Evolutionary conservation across 2,329 filamentous ascomycete genomes (phyloP), one percentile per base, ranked within the genome.

Genomic region (Alternaria triticina): DNA sequence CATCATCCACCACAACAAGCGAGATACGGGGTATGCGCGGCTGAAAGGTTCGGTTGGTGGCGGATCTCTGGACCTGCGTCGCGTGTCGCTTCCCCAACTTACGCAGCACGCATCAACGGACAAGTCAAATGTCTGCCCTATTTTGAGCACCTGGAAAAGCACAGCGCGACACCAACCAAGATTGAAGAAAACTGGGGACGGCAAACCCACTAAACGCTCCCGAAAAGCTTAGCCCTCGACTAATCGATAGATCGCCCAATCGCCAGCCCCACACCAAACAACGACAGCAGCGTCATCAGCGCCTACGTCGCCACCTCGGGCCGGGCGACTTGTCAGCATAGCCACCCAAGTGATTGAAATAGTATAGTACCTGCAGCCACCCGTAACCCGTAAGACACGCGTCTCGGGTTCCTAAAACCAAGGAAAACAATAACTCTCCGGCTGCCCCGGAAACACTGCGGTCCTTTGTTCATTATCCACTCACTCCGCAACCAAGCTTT

Each of bases 401-500:
- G 30, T 36, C 30, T 30, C 49, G 22, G 28, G 20, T 25, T 20
- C 30, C 36, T 40, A 36, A 13, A 23, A 7, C 49, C 28, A 23
- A n/a, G 49, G 28, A n/a, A 40, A 40, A 44, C 20, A 27, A 54
- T 44, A 44, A 52, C 49, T 52, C 33, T 28, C 56, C 45, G 56
- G 56, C 56, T 58, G 56, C 46, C 46, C 56, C 28, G 33, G 56
- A 58, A 58, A 43, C 46, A 58, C 27, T 49, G 33, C 23, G 20
- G 25, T 43, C 28, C 47, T 44, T 20, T 54, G 27, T 50, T 50
- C 45, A 44, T 59, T 30, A 23, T 50, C 50, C 43, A 46, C 44
- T 25, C 54, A 43, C 47, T 52, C 33, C 44, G 22, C 54, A 33
- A 54, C 64, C 56, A 66, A 68, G 66, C 64, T 59, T 57, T 46